phyloP scores from a whole-genome alignment of 2,329 filamentous ascomycete genomes.

The Ceratocystis alfenasii region DNA sequence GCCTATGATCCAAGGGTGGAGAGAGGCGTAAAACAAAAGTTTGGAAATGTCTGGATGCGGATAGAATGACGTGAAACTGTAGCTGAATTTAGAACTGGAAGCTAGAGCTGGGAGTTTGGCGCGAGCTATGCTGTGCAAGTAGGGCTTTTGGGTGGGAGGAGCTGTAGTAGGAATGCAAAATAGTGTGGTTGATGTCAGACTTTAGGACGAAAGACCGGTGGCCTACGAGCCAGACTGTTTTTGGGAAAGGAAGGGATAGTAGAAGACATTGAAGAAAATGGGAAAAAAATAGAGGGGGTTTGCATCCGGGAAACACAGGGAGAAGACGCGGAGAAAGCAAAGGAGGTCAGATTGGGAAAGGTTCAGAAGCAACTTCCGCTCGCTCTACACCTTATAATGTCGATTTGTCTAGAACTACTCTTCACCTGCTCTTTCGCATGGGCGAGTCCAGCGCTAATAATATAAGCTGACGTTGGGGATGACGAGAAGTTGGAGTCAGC shows the following conservation, averaged over 20 bases:
- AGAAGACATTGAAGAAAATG: background rate
- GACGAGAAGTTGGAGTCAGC: background rate
- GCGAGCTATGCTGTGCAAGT: background rate
- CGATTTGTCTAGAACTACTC: too few species aligned
- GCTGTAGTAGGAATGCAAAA: background rate
- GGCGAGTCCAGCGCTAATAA: background rate
- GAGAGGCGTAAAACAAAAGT: background rate
- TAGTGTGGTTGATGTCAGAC: background rate
- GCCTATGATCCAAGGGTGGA: background rate
- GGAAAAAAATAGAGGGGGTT: background rate
- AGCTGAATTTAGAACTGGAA: background rate
- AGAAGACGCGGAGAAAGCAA: background rate
- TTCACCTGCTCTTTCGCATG: background rate
- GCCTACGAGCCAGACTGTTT: background rate
- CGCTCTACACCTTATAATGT: too few species aligned
- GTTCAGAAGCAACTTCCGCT: background rate
- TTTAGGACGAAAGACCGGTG: background rate
- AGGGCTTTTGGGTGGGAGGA: background rate
- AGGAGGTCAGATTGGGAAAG: background rate
- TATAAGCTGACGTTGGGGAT: background rate
- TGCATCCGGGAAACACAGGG: background rate
- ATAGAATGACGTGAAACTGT: conserved; percentile 1
- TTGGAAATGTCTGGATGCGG: conserved; percentile 10
- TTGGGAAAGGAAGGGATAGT: background rate
- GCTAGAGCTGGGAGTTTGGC: background rate